phyloP scores from a whole-genome alignment of 495 filamentous ascomycete genomes.

The Hyaloscypha bicolor region DNA sequence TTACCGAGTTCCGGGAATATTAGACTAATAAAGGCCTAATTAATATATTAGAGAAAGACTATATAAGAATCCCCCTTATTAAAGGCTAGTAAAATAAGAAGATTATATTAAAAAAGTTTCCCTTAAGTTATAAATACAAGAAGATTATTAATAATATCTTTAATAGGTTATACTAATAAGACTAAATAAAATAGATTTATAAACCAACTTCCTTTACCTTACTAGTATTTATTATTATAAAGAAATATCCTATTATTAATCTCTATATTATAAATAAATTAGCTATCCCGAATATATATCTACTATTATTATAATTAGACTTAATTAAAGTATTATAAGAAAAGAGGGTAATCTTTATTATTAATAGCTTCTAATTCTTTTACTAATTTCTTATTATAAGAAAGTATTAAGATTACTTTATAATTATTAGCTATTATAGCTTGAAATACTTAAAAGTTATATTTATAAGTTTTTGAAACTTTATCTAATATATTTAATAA shows the following conservation, averaged over 20 bases:
- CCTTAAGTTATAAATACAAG: no score
- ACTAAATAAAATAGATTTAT: no score
- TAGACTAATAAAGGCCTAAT: no score
- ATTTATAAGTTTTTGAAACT: neutral
- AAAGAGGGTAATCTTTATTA: neutral
- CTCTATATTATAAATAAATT: neutral
- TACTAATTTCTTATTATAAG: neutral
- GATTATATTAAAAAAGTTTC: no score
- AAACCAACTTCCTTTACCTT: no score
- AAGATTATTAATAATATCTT: no score
- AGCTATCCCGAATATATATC: slow-evolving; percentile 5
- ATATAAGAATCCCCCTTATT: no score
- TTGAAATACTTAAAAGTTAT: neutral
- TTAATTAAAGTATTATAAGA: neutral
- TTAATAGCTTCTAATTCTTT: slow-evolving; percentile 4
- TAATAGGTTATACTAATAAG: no score
- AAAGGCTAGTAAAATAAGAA: no score
- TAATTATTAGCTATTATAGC: neutral
- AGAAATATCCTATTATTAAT: neutral
- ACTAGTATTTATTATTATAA: no score
- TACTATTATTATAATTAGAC: neutral
- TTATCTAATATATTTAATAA: neutral
- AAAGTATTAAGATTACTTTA: neutral
- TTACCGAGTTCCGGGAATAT: no score
- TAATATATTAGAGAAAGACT: no score